Evolutionary conservation across 352 stramenopile genomes (phyloP).

Genomic region (Globisporangium cystogenes): DNA sequence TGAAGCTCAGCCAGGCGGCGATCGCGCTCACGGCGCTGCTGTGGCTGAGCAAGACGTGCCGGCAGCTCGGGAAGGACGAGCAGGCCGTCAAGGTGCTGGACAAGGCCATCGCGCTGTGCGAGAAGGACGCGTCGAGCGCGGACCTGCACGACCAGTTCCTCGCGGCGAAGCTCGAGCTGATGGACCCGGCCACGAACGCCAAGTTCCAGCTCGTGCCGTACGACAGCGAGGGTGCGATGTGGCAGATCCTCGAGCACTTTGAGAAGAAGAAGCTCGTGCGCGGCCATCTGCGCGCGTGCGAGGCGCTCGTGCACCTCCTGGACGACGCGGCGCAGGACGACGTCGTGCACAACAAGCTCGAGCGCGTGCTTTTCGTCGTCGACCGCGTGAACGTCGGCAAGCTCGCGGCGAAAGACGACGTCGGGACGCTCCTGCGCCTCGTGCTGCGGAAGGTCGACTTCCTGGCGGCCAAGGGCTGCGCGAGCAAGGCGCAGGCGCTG

Average conservation of each 20-base stretch:
- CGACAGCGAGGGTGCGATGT: conserved; percentile 24
- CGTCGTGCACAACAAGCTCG: conserved; percentile 17
- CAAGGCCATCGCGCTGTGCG: conserved; percentile 12
- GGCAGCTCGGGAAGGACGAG: conserved; percentile 21
- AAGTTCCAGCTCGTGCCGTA: conserved; percentile 11
- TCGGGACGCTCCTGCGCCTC: conserved; percentile 24
- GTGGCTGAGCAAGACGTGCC: conserved; percentile 47
- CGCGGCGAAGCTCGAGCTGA: conserved; percentile 35
- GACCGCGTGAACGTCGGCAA: conserved; percentile 32
- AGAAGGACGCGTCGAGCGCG: conserved; percentile 20
- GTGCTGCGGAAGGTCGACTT: conserved; percentile 38
- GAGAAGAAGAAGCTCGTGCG: conserved; percentile 33
- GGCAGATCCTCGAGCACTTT: conserved; percentile 41
- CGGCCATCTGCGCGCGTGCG: conserved; percentile 34
- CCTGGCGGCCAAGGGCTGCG: conserved; percentile 6
- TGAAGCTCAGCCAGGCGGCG: conserved; percentile 22
- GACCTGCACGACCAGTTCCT: conserved; percentile 43
- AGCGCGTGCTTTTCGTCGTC: conserved; percentile 32
- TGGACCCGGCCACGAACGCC: conserved; percentile 25
- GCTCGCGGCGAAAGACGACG: conserved; percentile 23
- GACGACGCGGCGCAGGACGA: conserved; percentile 8
- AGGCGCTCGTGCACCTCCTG: conserved; percentile 24
- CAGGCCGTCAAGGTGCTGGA: conserved; percentile 14
- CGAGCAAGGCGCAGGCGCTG: conserved; percentile 17
- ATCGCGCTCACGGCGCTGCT: conserved; percentile 38